phyloP scores from a whole-genome alignment of 108 stramenopile species.

The Pseudonitzschia delicatissima region DNA sequence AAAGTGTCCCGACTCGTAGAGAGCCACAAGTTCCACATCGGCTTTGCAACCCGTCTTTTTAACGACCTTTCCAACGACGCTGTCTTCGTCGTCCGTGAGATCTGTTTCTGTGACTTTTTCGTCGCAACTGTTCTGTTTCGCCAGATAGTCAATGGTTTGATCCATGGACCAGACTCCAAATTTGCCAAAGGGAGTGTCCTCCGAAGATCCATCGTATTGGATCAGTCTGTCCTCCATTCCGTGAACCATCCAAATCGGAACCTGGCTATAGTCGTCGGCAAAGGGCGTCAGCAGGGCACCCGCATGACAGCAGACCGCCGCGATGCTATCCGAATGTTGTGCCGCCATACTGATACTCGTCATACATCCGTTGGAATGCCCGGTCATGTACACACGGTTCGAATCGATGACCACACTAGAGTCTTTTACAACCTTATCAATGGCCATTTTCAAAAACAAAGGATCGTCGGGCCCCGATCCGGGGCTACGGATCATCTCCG shows the following conservation, averaged over 20 bases:
- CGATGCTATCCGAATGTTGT: slow-evolving; percentile 24
- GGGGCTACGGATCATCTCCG: too few species aligned
- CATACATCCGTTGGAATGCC: slow-evolving; percentile 39
- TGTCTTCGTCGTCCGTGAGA: not conserved
- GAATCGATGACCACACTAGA: slow-evolving; percentile 25
- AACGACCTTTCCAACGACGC: not conserved
- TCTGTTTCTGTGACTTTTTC: too few species aligned
- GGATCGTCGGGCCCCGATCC: slow-evolving; percentile 7
- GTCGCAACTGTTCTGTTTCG: slow-evolving; percentile 5
- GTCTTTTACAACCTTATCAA: not conserved
- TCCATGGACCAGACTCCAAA: not conserved
- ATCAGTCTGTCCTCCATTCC: slow-evolving; percentile 16
- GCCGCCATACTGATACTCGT: slow-evolving; percentile 23
- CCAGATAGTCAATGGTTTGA: not conserved
- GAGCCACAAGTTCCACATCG: slow-evolving; percentile 9
- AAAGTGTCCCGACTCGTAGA: slow-evolving; percentile 17
- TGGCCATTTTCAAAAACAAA: slow-evolving; percentile 5
- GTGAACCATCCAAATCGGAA: slow-evolving; percentile 18
- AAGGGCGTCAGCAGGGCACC: slow-evolving; percentile 11
- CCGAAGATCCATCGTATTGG: not conserved
- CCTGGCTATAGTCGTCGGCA: slow-evolving; percentile 14
- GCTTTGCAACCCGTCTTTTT: slow-evolving; percentile 21
- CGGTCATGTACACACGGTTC: slow-evolving; percentile 33
- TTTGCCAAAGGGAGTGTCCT: not conserved
- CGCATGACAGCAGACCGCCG: slow-evolving; percentile 32